A percentile compares a stretch with the other conserved stretches of the same genome.
phyloP scores from a whole-genome alignment of 139 green algal species.

The Volvox reticuliferus region DNA sequence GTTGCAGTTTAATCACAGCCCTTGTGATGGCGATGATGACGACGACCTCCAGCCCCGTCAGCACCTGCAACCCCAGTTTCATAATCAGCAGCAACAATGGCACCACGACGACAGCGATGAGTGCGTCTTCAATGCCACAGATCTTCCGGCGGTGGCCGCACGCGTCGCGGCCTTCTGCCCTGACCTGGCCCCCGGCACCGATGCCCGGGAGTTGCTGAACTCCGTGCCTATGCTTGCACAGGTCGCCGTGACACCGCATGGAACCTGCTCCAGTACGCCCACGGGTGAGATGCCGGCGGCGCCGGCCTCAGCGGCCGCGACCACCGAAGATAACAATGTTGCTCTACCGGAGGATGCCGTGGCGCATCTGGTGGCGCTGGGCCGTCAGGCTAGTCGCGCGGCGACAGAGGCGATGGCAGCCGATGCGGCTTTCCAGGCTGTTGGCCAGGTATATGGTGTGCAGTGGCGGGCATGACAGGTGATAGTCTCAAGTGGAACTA shows the following conservation, averaged over 20 bases:
- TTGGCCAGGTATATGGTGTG: slow-evolving; percentile 20
- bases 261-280: not conserved
- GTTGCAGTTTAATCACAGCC: not conserved
- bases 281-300: not conserved
- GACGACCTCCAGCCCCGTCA: not conserved
- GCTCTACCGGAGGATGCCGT: slow-evolving; percentile 4
- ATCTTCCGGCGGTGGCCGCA: slow-evolving; percentile 8
- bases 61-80: not conserved
- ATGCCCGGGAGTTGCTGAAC: slow-evolving; percentile 14
- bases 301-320: not conserved
- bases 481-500: too few relatives aligned
- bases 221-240: not conserved
- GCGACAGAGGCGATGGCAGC: slow-evolving; percentile 28
- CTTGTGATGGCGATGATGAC: not conserved
- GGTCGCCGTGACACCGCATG: not conserved
- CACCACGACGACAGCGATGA: not conserved
- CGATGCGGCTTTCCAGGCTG: slow-evolving; percentile 32
- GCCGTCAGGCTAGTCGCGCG: slow-evolving; percentile 1
- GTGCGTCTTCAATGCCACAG: not conserved
- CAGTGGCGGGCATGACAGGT: too few relatives aligned
- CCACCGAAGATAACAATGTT: not conserved
- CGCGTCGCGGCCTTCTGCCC: not conserved
- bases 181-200: slow-evolving; percentile 14
- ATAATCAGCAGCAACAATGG: not conserved
- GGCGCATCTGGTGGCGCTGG: not conserved